Base-by-base conservation (phyloP, 2,329 filamentous ascomycete genomes). In the Fusarium abutilonis region DNA sequence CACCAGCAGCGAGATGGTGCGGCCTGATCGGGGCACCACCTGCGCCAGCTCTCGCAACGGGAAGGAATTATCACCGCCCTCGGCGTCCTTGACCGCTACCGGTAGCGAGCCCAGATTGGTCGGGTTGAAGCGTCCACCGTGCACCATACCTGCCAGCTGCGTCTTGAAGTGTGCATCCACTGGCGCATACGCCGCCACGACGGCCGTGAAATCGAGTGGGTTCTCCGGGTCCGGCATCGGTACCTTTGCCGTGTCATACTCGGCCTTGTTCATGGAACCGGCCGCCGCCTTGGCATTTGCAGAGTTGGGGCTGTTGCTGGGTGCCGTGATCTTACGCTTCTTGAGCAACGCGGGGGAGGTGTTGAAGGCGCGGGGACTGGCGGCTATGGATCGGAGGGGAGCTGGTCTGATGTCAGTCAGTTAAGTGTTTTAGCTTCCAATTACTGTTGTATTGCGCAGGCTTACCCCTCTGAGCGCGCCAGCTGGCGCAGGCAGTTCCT, bases 21-120 rank as follows among this genome's bases (percentile, higher is more conserved):
- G 75, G 2, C 76, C 77, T 6, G 72, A 70, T 51, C 78, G 80
- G 49, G 82, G 81, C 19, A 85, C 79, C 6, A 86, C 76, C 71
- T 83, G 79, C 23, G 82, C 83, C 29, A 86, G 78, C 72, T 86
- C 83, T 51, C 78, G 77, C n/a, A 86, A 78, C 31, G 82, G 81
- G 67, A 80, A 84, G 6, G 74, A 70, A 36, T 59, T 42, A 48
- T 66, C 58, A 70, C 69, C 58, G 23, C 59, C 67, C 17, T 63
- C 62, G 26, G 67, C 61, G 41, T 70, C 63, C 55, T 76, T 76
- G 64, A 78, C 52, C n/a, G 69, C 36, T 29, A 85, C 78, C 23
- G 71, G 69, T 34, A 85, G 73, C 17, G 77, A 74, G 63, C 82
- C 82, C 45, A 86, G 74, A 51, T 70, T 70, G 65, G 80, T 78